Evolutionary conservation across 768 basidiomycete genomes (phyloP).

Genomic region (Russula compacta): DNA sequence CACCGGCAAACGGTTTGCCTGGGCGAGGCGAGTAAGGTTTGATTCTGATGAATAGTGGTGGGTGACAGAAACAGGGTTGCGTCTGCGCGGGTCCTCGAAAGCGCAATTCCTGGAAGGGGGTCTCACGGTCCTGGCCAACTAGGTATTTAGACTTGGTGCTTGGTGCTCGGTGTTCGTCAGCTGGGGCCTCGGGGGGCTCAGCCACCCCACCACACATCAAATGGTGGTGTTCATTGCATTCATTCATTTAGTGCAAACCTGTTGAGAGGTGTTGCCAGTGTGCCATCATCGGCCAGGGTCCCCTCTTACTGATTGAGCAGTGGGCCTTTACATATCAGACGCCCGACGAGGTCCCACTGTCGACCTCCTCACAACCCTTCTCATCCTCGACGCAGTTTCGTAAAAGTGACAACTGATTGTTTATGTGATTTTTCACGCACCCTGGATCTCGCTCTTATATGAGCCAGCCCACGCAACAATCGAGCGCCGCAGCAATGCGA

Average conservation of each 20-base stretch:
- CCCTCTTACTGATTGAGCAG: too few relatives aligned
- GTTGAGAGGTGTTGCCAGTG: background rate
- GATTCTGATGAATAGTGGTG: background rate
- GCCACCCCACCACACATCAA: background rate
- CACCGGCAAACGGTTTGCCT: background rate
- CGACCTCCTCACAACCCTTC: background rate
- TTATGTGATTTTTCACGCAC: background rate
- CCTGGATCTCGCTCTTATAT: background rate
- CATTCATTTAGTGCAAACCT: background rate
- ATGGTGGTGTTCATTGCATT: background rate
- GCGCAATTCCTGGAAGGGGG: background rate
- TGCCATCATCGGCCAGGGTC: background rate
- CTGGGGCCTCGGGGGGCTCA: background rate
- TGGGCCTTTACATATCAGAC: too few relatives aligned
- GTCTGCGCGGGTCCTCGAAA: background rate
- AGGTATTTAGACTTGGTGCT: background rate
- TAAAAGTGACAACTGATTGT: background rate
- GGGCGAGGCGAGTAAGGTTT: conserved; percentile 4
- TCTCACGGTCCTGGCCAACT: background rate
- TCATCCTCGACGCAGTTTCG: background rate
- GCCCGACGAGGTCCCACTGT: too few relatives aligned
- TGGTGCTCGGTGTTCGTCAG: background rate
- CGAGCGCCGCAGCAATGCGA: background rate
- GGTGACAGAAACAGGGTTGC: conserved; percentile 16
- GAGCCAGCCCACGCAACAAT: background rate